phyloP scores from a whole-genome alignment of 2,329 filamentous ascomycete genomes.

The Ceratocystis lukuohia region DNA sequence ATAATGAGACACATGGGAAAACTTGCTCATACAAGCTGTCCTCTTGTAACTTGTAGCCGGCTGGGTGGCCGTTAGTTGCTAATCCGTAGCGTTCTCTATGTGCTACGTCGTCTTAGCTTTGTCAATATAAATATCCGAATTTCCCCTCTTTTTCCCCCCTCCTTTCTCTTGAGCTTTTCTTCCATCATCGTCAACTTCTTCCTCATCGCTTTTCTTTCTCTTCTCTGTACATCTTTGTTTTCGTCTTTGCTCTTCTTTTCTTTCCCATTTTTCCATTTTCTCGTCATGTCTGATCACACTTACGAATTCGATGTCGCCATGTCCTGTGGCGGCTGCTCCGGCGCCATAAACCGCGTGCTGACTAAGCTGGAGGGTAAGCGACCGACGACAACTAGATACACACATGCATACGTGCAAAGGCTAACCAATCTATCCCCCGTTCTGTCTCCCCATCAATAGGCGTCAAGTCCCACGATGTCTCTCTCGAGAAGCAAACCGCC shows the following conservation, averaged over 20 bases:
- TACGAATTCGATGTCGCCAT: constrained; percentile 95
- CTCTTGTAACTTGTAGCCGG: background rate
- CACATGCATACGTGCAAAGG: background rate
- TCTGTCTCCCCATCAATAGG: constrained; percentile 37
- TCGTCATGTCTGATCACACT: constrained; percentile 59
- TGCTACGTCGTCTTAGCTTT: background rate
- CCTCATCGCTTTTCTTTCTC: background rate
- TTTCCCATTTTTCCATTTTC: constrained; percentile 14
- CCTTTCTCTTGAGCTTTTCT: background rate
- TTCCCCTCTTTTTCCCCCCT: background rate
- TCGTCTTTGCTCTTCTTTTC: constrained; percentile 3
- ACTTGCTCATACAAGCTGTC: background rate
- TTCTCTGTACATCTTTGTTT: constrained; percentile 8
- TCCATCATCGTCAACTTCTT: background rate
- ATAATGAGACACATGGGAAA: too few relatives aligned
- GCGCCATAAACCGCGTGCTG: constrained; percentile 80
- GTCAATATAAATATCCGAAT: background rate
- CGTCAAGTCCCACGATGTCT: constrained; percentile 75
- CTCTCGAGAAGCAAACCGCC: constrained; percentile 73
- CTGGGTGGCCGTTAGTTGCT: background rate
- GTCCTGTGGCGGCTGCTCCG: constrained; percentile 92
- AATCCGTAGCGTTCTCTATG: background rate
- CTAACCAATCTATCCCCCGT: background rate
- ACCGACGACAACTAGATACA: background rate
- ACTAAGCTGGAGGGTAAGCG: constrained; percentile 75